Base-by-base conservation (phyloP, 2,329 filamentous ascomycete species). In the Capronia americana region DNA sequence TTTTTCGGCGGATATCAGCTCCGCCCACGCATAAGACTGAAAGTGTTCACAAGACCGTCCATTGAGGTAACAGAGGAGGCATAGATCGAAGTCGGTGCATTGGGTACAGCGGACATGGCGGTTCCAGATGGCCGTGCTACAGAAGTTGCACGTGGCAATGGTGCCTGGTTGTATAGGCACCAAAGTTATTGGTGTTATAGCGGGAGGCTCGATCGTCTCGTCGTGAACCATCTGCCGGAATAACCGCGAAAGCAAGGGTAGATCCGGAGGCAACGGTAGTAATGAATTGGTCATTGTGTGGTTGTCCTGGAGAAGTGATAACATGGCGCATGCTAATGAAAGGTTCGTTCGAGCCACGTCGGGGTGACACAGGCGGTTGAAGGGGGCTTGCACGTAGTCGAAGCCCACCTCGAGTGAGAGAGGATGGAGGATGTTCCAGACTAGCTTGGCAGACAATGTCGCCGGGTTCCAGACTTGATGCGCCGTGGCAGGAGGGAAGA, bases 381-480 rank as follows among this genome's bases (percentile, higher is more conserved):
- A 78, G 3, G 72, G 73, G 20, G 75, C 76, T 54, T 78, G 75
- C 3, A 78, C 73, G 65, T 78, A 75, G 56, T 75, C 69, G 53
- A 78, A 74, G 54, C 76, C 77, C 38, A 75, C 73, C 53, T 73
- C 71, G 7, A 78, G 67, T 12, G 76, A 78, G 6, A 76, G 72
- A 14, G 74, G 69, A 70, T 77, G 77, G 57, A 78, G 72, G 24
- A 77, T 76, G 60, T 78, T 78, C 77, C 77, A 78, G 32, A 77
- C 77, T 17, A 77, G 69, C 61, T 77, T 77, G 17, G 76, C 77
- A 12, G 76, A 76, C 60, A 77, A 68, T 2, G 72, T 68, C 38
- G 73, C 74, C 20, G 76, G 71, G 64, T 78, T 78, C 76, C 76
- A 78, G 48, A 78, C 72, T 61, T 78, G 77, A 64, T 78, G 76